phyloP scores from a whole-genome alignment of 495 filamentous ascomycete genomes.

The Neurospora sp. region DNA sequence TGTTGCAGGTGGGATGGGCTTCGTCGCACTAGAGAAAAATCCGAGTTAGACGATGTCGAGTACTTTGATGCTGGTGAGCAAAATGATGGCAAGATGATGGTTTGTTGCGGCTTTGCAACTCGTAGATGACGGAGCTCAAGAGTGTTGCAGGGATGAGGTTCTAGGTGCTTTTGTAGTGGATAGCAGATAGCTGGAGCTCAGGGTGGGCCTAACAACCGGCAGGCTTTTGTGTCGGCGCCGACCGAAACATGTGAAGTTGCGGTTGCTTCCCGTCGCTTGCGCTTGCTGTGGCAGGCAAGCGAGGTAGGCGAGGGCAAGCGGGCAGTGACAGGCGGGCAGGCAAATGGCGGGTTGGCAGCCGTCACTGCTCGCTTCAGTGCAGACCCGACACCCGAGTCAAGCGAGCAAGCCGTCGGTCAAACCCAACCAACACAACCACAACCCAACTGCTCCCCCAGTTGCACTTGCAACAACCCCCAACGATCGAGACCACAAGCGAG shows the following conservation, averaged over 20 bases:
- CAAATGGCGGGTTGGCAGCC: background rate
- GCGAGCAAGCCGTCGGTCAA: background rate
- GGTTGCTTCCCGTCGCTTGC: background rate
- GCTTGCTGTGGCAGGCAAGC: background rate
- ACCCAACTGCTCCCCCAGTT: background rate
- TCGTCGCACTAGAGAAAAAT: slow-evolving; percentile 73
- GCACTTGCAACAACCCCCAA: background rate
- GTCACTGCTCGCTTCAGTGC: background rate
- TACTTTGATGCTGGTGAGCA: background rate
- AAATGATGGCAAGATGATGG: background rate
- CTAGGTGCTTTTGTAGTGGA: background rate
- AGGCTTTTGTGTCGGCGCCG: background rate
- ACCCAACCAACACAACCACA: background rate
- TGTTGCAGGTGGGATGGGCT: slow-evolving; percentile 85
- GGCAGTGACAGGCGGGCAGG: background rate
- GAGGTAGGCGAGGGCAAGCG: background rate
- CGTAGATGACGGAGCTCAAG: background rate
- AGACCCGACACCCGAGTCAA: background rate
- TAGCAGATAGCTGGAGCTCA: background rate
- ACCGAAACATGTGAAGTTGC: background rate
- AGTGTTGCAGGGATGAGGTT: background rate
- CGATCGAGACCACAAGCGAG: background rate
- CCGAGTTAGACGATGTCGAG: slow-evolving; percentile 6
- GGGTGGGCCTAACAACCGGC: background rate
- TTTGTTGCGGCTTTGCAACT: background rate